Evolutionary conservation across 2,329 filamentous ascomycete species (phyloP), one percentile per base, ranked within the genome.

Genomic region (Bertia moriformis): DNA sequence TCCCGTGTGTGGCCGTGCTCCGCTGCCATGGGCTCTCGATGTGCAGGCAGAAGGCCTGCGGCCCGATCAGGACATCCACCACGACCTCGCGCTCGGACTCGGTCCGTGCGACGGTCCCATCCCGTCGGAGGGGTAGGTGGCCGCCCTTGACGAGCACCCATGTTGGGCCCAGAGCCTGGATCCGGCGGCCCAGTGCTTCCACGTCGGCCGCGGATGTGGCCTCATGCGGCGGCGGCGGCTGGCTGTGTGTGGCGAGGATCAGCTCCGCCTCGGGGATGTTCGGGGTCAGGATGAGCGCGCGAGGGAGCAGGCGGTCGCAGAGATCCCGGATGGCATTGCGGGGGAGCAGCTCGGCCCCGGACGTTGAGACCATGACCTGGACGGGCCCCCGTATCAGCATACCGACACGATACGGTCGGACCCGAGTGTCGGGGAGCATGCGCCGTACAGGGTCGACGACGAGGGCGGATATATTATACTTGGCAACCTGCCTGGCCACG

Each of bases 81-180:
- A 95, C 76, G 2, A 82, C 49, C 18, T 75, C 62, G 38, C 65
- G 72, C 38, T 88, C 76, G 4, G 66, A 66, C 1, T 74, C 65
- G 1, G 55, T 61, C 35, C 59, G 63, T 0, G 84, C 79, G 0
- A 71, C 68, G 4, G 63, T 65, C 17, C 75, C 66, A 37, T 80
- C 71, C 38, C 63, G 67, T 4, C 69, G 77, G 45, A 96, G 71
- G 1, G 89, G 87, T n/a, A 81, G 58, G 59, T 96, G 91, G 0
- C 89, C 89, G 32, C 89, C 89, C 59, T 96, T 96, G 42, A 95
- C 65, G 7, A 96, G 68, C 19, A 95, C 82, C 62, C 81, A 87
- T 45, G 73, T 71, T 0, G 87, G 79, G 0, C 88, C 88, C 1
- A 93, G 63, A 2, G 58, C 54, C 29, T 76, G 72, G 4, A 94